Evolutionary conservation across 305 asterid species (phyloP), one percentile per base, ranked within the genome.

Genomic region (Nicotiana rustica): DNA sequence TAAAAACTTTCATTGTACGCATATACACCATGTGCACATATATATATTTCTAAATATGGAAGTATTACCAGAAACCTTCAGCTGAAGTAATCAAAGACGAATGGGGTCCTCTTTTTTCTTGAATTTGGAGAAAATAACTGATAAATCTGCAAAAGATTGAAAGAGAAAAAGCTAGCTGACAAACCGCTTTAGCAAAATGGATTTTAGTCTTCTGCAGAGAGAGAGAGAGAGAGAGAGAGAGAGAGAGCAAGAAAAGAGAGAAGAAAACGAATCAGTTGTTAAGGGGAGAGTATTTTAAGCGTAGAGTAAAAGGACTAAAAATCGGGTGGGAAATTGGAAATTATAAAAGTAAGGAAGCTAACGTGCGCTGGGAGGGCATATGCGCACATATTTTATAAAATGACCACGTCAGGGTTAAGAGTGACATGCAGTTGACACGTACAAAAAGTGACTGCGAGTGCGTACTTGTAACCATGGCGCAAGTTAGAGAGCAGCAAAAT

Each of bases 281-380:
- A 41, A 80, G 62, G 19, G 31, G 18, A 82, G 29, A 25, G 18
- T 41, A 35, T 83, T 83, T 76, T 75, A 79, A 80, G 78, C 65
- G 83, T 31, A 78, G 49, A 18, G 44, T 38, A 19, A 31, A 56
- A 80, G 82, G 57, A 19, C 64, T 38, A 78, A 31, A 69, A 78
- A 71, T 19, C 44, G 79, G 84, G 78, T 83, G 85, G 82, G 83
- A 82, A 84, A 68, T 70, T 81, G 78, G 80, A 85, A 25, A 60
- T 19, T 38, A 21, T 14, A 8, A 2, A 65, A 8, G 13, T 3
- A 38, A 0, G 18, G 52, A 33, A 14, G 47, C 82, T 82, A 87
- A 77, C 12, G 55, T 87, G 81, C 86, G 86, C 89, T 0, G 25
- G 19, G 4, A 0, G 2, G 7, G 13, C 49, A 57, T 15, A 47